These are phyloP conservation scores for Thalassiosira ordinaria DNA, from an alignment of 352 stramenopile species.

Conservation along the genomic window DNA sequence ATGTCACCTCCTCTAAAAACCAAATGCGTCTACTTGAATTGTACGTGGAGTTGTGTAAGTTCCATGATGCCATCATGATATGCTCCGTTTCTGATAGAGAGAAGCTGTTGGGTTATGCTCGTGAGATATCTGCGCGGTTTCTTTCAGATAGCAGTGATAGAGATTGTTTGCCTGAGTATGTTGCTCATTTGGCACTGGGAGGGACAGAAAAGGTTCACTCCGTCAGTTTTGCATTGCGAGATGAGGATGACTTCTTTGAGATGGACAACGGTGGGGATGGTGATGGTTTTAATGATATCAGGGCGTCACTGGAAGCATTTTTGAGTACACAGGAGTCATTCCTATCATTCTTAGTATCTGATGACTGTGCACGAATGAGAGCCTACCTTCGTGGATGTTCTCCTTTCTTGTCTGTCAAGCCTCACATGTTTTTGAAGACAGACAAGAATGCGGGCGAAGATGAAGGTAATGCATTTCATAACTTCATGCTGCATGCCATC, in stretches of 20 bases:
- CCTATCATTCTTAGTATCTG: conserved; percentile 76
- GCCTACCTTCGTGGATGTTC: conserved; percentile 74
- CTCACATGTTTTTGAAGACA: conserved; percentile 43
- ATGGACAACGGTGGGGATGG: neutral
- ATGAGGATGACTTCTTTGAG: conserved; percentile 61
- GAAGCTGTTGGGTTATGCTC: conserved; percentile 41
- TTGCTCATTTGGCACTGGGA: conserved; percentile 40
- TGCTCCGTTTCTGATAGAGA: conserved; percentile 47
- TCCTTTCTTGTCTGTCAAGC: conserved; percentile 67
- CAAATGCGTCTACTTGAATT: conserved; percentile 45
- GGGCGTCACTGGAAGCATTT: conserved; percentile 43
- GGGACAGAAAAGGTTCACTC: conserved; percentile 46
- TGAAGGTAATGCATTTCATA: conserved; percentile 31
- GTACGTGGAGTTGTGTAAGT: conserved; percentile 51
- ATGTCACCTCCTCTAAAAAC: conserved; percentile 40
- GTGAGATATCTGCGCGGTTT: conserved; percentile 35
- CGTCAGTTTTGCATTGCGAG: conserved; percentile 35
- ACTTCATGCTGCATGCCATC: conserved; percentile 72
- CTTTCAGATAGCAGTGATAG: conserved; percentile 23
- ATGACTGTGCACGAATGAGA: conserved; percentile 79
- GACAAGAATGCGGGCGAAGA: neutral
- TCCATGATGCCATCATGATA: conserved; percentile 34
- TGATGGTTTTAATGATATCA: conserved; percentile 51
- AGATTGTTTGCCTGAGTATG: conserved; percentile 39
- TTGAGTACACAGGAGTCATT: conserved; percentile 59